Conservation (phyloP, 2,329 filamentous ascomycete genomes). For the Cladosporium oxysporum region DNA sequence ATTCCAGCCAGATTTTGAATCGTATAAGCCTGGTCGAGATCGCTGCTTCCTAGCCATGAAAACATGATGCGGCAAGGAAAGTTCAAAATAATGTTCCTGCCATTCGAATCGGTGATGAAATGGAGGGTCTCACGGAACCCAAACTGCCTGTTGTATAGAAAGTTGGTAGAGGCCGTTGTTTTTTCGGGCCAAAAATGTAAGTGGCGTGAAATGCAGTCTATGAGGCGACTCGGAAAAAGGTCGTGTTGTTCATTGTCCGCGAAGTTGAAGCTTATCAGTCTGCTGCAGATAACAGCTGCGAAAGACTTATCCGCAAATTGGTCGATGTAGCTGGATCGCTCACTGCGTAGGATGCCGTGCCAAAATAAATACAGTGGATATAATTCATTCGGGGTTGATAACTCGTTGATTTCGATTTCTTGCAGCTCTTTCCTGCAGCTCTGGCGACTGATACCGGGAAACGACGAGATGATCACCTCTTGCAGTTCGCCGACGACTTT, state of each 20-base stretch:
- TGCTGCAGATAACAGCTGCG: background rate
- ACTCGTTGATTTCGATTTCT: background rate
- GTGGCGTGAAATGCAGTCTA: background rate
- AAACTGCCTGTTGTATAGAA: background rate
- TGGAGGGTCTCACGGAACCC: background rate
- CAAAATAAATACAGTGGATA: background rate
- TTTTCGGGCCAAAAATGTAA: background rate
- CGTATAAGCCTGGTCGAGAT: background rate
- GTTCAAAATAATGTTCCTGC: background rate
- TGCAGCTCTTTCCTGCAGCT: background rate
- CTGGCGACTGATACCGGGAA: background rate
- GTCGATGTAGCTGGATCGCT: background rate
- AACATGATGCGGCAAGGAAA: background rate
- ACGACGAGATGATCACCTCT: background rate
- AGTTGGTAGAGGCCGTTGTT: background rate
- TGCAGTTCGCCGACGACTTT: background rate
- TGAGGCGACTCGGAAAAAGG: background rate
- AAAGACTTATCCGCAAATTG: background rate
- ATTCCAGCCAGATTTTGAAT: background rate
- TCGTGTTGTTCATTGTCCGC: background rate
- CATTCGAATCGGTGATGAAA: background rate
- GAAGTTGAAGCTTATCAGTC: background rate
- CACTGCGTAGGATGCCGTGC: background rate
- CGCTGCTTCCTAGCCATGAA: background rate
- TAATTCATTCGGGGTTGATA: rapidly evolving